These are phyloP conservation scores for Phalaenopsis hybrid DNA, from an alignment of 116 monocot genomes.

Conservation along the genomic window DNA sequence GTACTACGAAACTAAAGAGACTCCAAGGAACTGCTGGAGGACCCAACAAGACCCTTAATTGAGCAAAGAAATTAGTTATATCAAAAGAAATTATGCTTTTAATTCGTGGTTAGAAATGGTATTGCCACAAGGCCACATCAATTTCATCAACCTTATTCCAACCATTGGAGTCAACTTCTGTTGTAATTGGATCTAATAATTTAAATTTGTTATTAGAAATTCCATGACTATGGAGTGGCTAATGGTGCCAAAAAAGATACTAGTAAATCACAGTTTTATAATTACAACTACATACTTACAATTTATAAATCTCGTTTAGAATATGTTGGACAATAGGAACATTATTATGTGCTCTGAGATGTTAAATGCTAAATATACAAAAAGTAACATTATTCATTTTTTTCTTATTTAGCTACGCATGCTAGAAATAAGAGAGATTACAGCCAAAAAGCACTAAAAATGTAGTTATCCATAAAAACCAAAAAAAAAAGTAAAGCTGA, in stretches of 20 bases:
- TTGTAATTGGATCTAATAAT: background rate
- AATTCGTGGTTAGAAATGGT: background rate
- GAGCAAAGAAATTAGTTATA: background rate
- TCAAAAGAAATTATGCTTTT: background rate
- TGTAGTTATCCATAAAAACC: background rate
- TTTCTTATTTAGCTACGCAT: background rate
- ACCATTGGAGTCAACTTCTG: background rate
- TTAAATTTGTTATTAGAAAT: background rate
- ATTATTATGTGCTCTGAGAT: background rate
- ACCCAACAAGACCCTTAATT: background rate
- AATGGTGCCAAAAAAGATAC: background rate
- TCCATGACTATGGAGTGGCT: background rate
- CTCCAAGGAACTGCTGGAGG: background rate
- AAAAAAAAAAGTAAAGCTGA: background rate
- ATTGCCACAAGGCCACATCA: background rate
- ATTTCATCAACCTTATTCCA: background rate
- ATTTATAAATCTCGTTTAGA: background rate
- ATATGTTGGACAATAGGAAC: background rate
- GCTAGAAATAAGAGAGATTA: background rate
- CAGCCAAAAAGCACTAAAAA: background rate
- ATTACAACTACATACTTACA: background rate
- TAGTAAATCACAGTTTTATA: background rate
- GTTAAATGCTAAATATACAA: background rate
- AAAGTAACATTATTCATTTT: background rate
- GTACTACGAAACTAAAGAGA: background rate